These are phyloP conservation scores for Apiospora kogelbergensis DNA, from an alignment of 2,329 filamentous ascomycete species.

Conservation along the genomic window DNA sequence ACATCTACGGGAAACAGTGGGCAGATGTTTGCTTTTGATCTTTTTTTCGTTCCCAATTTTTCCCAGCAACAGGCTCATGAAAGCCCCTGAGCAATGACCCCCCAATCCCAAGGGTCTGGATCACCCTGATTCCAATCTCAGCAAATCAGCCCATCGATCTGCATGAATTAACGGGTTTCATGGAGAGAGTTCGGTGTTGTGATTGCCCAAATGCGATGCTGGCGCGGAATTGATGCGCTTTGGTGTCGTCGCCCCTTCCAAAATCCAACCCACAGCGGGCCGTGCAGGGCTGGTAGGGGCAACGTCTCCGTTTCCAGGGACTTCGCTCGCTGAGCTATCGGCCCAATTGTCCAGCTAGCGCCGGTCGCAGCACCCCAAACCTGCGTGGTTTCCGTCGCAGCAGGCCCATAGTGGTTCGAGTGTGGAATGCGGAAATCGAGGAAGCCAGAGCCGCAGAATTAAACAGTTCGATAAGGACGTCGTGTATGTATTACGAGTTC, in stretches of 20 bases:
- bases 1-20: neutral
- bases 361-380: neutral
- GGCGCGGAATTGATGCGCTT: neutral
- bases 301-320: neutral
- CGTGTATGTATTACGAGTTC: neutral
- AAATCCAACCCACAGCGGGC: neutral
- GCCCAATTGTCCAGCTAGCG: neutral
- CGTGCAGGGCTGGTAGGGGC: neutral
- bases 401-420: neutral
- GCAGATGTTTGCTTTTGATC: neutral
- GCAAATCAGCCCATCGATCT: constrained; percentile 1
- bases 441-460: no score
- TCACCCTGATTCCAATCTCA: neutral
- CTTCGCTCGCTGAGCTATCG: neutral
- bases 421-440: neutral
- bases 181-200: neutral
- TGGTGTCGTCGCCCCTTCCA: neutral
- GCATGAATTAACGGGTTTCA: neutral
- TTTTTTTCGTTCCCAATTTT: neutral
- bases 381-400: neutral
- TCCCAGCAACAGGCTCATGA: neutral
- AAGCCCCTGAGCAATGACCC: neutral
- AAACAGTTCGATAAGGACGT: neutral
- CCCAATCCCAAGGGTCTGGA: neutral
- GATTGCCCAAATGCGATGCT: neutral